Base-by-base conservation (phyloP, 768 basidiomycete genomes). In the Pleurotus cornucopiae region DNA sequence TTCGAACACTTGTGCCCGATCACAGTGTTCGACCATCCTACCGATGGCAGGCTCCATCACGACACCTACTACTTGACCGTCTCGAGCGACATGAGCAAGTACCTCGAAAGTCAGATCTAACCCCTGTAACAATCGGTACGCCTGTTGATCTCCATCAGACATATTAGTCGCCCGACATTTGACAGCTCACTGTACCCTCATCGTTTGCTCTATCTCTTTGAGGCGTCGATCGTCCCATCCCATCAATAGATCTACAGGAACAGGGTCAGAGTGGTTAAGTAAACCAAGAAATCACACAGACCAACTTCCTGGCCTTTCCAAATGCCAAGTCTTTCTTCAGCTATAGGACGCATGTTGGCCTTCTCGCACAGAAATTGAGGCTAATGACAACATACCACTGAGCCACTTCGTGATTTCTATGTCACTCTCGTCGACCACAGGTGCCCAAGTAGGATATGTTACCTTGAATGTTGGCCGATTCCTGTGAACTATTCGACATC, bases 231-330 rank as follows among this genome's bases (percentile, higher is more conserved):
- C 63, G 23, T 70, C 65, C 61, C 68, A 70, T 6, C 66, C 73
- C 37, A 71, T 64, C 37, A 66, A 59, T 5, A 72, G 61, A 58
- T 76, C 74, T 72, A 37, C 38, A 57, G 21, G 20, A n/a, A 57
- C 5, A 18, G 4, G 55, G 44, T 18, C 34, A 52, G 20, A 21
- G 4, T 6, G 25, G 54, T 37, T 49, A 26, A 13, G 56, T 37
- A 47, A 6, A 14, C 30, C 6, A 14, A 9, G 37, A 13, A 18
- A 14, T 5, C 37, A 30, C 5, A 44, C 71, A 57, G 60, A 71
- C 72, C 70, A 52, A 72, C 73, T 66, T 70, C 67, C 56, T 64
- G 67, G 7, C 70, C 73, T 25, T 70, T 68, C 73, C 74, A 77
- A 26, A 70, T 62, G 1, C 73, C 76, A 18, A 68, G 60, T 46